A percentile compares a stretch with the other conserved stretches of the same genome.
Evolutionary conservation across 257 asterid species (phyloP).

Genomic region (Rubia yunnanensis): DNA sequence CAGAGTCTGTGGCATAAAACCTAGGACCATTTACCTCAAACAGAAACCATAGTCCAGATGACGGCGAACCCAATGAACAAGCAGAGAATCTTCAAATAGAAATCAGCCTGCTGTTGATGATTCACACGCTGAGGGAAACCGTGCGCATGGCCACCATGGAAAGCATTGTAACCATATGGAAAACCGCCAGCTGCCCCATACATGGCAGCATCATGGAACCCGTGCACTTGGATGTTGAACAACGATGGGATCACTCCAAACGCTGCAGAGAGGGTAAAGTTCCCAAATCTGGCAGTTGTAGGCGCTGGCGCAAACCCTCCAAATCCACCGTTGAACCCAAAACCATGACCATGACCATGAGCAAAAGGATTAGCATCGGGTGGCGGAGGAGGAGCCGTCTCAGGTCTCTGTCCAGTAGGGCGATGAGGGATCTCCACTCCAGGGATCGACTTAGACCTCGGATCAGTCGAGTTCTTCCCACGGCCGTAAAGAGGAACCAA

Average conservation of each 20-base stretch:
- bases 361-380: constrained; percentile 32
- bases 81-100: constrained; percentile 46
- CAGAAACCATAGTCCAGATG: constrained; percentile 49
- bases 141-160: constrained; percentile 46
- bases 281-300: constrained; percentile 37
- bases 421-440: constrained; percentile 44
- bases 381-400: constrained; percentile 37
- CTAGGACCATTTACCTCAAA: constrained; percentile 30
- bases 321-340: constrained; percentile 28
- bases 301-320: constrained; percentile 36
- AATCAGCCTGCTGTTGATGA: constrained; percentile 71
- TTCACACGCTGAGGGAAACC: constrained; percentile 36
- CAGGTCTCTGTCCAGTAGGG: constrained; percentile 37
- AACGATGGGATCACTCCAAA: constrained; percentile 41
- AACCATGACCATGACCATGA: constrained; percentile 17
- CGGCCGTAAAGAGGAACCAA: constrained; percentile 58
- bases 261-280: constrained; percentile 35
- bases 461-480: constrained; percentile 55
- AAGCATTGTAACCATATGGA: constrained; percentile 43
- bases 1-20: constrained; percentile 14
- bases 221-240: constrained; percentile 39
- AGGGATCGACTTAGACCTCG: constrained; percentile 51
- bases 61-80: constrained; percentile 51
- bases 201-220: constrained; percentile 36
- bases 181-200: constrained; percentile 58